A percentile compares a stretch with the other conserved stretches of the same genome.
Conservation (phyloP, 1,284 basidiomycete genomes). For the Phlebopus sp. region DNA sequence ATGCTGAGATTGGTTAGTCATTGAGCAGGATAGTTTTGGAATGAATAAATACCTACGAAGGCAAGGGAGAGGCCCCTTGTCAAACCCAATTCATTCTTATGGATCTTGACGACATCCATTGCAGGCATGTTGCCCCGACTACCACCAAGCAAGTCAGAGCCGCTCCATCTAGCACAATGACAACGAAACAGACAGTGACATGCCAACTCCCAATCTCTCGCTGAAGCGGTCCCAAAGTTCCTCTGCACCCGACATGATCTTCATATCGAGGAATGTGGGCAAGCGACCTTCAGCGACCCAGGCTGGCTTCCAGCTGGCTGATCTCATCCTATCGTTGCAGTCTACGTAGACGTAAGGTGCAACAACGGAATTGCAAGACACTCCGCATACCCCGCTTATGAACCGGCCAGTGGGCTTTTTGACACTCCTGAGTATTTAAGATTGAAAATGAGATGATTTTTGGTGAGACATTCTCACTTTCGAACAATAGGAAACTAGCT, state of each 20-base stretch:
- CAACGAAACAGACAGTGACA: slow-evolving; percentile 19
- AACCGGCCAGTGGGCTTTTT: slow-evolving; percentile 1
- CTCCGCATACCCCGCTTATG: slow-evolving; percentile 24
- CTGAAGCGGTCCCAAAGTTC: slow-evolving; percentile 10
- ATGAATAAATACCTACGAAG: slow-evolving; percentile 20
- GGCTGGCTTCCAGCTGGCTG: slow-evolving; percentile 20
- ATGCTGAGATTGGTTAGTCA: slow-evolving; percentile 23
- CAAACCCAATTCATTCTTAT: slow-evolving; percentile 21
- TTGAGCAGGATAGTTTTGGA: not conserved
- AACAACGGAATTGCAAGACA: not conserved
- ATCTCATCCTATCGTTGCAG: slow-evolving; percentile 25
- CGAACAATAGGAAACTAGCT: slow-evolving; percentile 34
- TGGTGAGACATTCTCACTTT: slow-evolving; percentile 10
- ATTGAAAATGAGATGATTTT: not conserved
- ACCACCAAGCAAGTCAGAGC: slow-evolving; percentile 1
- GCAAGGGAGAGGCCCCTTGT: slow-evolving; percentile 27
- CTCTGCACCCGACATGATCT: slow-evolving; percentile 6
- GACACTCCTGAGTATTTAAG: slow-evolving; percentile 1
- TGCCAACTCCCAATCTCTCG: slow-evolving; percentile 17
- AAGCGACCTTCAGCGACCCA: slow-evolving; percentile 23
- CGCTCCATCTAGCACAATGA: not conserved
- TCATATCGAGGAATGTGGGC: slow-evolving; percentile 18
- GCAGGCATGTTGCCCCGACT: slow-evolving; percentile 28
- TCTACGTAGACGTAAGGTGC: slow-evolving; percentile 13
- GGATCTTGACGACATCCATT: slow-evolving; percentile 30